Evolutionary conservation across 2,329 filamentous ascomycete species (phyloP), one percentile per base, ranked within the genome.

Genomic region (Alternaria solani): DNA sequence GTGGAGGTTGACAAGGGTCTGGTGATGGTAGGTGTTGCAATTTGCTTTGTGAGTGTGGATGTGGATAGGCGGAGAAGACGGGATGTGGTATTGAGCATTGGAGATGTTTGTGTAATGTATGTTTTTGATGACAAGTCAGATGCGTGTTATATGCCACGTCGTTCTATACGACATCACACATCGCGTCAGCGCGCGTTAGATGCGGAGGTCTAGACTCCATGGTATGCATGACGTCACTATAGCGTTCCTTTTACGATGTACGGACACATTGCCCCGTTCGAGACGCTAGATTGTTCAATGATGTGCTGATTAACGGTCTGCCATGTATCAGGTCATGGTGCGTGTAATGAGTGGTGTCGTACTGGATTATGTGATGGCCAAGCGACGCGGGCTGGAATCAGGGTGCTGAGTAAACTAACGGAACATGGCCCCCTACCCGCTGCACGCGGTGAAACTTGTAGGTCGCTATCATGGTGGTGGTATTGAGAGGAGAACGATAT

Each of bases 1-100:
- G 32, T 26, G 32, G 20, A 5, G 34, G 30, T 49, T 41, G 28
- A n/a, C 39, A 55, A 39, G 57, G 53, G 9, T 51, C 55, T 49
- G 56, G 51, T 18, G 25, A 49, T 49, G 51, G 5, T n/a, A 18
- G 39, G 11, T 49, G 46, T 28, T 16, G 16, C 1, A n/a, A 14
- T 49, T 11, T 20, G 32, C 46, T 49, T 49, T 38, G 46, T 12
- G 20, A 49, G 8, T 49, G 32, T 49, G 46, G 46, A 36, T 48
- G 55, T 46, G 34, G 57, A 41, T n/a, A 47, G 52, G 25, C 38
- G 38, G 14, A 70, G 9, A 47, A 52, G 12, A 61, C 67, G 63
- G 64, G 68, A 30, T 63, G 53, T 28, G 12, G 68, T 67, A 39
- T 70, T 71, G 42, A 75, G 61, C 70, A 73, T 73, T 51, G 63